These are phyloP conservation scores for Saccharomyces pastorianus DNA, from an alignment of 1,139 yeast species.

Conservation along the genomic window DNA sequence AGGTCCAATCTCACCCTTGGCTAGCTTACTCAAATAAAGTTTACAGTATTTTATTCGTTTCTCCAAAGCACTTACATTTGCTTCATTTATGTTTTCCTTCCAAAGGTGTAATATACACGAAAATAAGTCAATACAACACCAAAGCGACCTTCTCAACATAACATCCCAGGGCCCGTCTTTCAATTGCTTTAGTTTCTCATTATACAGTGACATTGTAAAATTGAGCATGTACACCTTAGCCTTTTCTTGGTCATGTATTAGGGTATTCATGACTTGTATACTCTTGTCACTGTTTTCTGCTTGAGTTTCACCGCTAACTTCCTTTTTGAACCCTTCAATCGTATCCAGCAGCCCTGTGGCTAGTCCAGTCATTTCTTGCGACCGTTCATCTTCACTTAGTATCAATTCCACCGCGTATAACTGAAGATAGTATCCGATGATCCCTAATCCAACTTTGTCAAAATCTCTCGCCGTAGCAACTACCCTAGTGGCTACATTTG, in stretches of 20 bases:
- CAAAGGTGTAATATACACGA: slow-evolving; percentile 22
- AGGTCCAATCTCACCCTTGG: slow-evolving; percentile 19
- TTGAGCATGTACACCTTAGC: slow-evolving; percentile 24
- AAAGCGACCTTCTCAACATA: slow-evolving; percentile 22
- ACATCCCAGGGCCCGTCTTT: slow-evolving; percentile 18
- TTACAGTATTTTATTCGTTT: slow-evolving; percentile 26
- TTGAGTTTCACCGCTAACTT: slow-evolving; percentile 9
- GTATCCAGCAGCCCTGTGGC: slow-evolving; percentile 24
- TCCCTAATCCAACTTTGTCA: slow-evolving; percentile 18
- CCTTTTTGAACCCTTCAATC: slow-evolving; percentile 23
- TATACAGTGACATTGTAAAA: slow-evolving; percentile 28
- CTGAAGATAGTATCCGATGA: slow-evolving; percentile 27
- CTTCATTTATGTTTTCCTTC: slow-evolving; percentile 12
- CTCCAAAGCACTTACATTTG: slow-evolving; percentile 11
- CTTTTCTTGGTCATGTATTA: slow-evolving; percentile 24
- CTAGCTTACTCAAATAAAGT: slow-evolving; percentile 21
- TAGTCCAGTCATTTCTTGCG: slow-evolving; percentile 16
- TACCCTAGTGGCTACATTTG: slow-evolving; percentile 7
- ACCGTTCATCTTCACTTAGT: slow-evolving; percentile 14
- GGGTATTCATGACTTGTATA: slow-evolving; percentile 6
- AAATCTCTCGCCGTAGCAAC: slow-evolving; percentile 21
- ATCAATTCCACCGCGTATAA: slow-evolving; percentile 26
- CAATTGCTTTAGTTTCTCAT: slow-evolving; percentile 22
- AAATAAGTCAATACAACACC: slow-evolving; percentile 30
- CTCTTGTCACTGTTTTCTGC: slow-evolving; percentile 6